phyloP scores from a whole-genome alignment of 768 basidiomycete species.

The Tylopilus intermedius region DNA sequence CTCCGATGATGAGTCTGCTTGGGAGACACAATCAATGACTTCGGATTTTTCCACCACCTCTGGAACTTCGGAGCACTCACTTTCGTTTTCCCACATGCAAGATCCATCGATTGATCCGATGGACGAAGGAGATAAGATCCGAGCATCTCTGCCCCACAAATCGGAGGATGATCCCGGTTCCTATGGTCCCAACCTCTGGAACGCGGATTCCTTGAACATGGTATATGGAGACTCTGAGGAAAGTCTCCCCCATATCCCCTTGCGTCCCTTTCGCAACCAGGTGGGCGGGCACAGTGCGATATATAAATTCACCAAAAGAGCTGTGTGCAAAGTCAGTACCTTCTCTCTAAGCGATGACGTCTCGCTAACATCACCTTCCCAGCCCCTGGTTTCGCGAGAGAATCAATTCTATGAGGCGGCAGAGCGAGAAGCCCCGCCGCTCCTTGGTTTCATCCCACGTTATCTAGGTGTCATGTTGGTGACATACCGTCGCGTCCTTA shows the following conservation, averaged over 20 bases:
- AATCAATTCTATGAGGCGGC: conserved; percentile 98
- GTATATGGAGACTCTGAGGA: conserved; percentile 48
- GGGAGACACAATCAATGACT: conserved; percentile 65
- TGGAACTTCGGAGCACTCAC: conserved; percentile 31
- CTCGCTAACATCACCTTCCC: conserved; percentile 15
- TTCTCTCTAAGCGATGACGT: not conserved
- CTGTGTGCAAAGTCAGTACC: conserved; percentile 90
- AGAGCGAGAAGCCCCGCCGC: conserved; percentile 86
- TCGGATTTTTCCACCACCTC: conserved; percentile 61
- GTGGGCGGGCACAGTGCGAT: conserved; percentile 97
- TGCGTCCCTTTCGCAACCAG: conserved; percentile 94
- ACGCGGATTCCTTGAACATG: conserved; percentile 35
- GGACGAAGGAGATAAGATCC: conserved; percentile 15
- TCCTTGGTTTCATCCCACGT: conserved; percentile 92
- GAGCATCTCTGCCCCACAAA: conserved; percentile 4
- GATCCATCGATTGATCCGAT: conserved; percentile 17
- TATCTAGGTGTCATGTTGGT: conserved; percentile 99
- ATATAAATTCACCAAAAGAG: conserved; percentile 95
- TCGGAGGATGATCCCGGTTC: conserved; percentile 16
- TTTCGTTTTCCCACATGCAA: conserved; percentile 26
- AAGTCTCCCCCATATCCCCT: conserved; percentile 79
- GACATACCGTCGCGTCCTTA: conserved; percentile 80
- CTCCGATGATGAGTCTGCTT: conserved; percentile 72
- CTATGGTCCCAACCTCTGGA: conserved; percentile 18
- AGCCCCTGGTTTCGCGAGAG: conserved; percentile 96